phyloP scores from a whole-genome alignment of 208 protist species.

The Spongospora subterranea region DNA sequence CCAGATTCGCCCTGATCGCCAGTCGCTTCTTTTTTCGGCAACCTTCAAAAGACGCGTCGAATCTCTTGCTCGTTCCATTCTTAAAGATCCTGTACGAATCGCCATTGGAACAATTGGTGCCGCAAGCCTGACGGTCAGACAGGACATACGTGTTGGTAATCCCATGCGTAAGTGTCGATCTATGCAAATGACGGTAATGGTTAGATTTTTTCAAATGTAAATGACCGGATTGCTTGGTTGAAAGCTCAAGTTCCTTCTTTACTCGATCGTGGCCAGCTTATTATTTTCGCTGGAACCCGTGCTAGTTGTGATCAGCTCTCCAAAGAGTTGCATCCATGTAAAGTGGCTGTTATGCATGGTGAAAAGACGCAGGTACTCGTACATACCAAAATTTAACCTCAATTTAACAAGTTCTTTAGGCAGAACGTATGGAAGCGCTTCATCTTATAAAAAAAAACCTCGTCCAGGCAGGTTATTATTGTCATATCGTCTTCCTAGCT shows the following conservation, averaged over 20 bases:
- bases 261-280: constrained; percentile 67
- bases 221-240: constrained; percentile 73
- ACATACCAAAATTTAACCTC: background rate
- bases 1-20: constrained; percentile 88
- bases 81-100: constrained; percentile 68
- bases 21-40: constrained; percentile 75
- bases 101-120: constrained; percentile 59
- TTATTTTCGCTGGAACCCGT: constrained; percentile 83
- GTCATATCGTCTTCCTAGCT: background rate
- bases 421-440: background rate
- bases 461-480: background rate
- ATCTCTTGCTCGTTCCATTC: constrained; percentile 57
- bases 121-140: constrained; percentile 59
- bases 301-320: constrained; percentile 37
- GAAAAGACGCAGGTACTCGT: constrained; percentile 69
- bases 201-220: background rate
- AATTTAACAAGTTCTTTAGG: constrained; percentile 10
- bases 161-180: too few relatives aligned
- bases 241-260: constrained; percentile 71
- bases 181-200: too few relatives aligned
- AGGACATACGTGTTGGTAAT: constrained; percentile 70
- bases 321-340: constrained; percentile 56
- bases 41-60: constrained; percentile 70
- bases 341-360: constrained; percentile 66
- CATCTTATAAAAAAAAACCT: constrained; percentile 55